Conservation (phyloP, 2,329 filamentous ascomycete species). For the Calonectria honghensis region DNA sequence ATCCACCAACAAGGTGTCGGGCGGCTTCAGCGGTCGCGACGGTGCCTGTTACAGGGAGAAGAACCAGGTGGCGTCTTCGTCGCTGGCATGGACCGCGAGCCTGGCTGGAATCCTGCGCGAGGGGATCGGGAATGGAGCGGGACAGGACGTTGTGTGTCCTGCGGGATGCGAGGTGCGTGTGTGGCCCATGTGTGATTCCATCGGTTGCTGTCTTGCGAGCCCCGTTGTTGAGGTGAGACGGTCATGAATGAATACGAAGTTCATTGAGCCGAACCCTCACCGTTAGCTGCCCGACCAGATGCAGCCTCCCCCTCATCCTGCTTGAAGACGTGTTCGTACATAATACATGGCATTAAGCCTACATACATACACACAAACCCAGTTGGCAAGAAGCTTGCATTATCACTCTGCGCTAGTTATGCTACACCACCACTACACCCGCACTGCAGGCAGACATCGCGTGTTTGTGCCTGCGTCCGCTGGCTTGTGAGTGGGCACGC, state of each 20-base stretch:
- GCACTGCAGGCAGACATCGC: constrained; percentile 31
- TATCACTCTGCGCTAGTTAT: constrained; percentile 33
- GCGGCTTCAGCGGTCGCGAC: constrained; percentile 3
- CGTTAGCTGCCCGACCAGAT: constrained; percentile 13
- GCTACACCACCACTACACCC: constrained; percentile 25
- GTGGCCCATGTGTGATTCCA: constrained; percentile 20
- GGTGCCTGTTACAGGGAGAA: constrained; percentile 13
- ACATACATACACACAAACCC: not conserved
- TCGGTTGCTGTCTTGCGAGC: constrained; percentile 3
- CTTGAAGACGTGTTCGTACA: constrained; percentile 27
- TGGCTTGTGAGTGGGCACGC: constrained; percentile 30
- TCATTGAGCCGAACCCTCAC: constrained; percentile 8
- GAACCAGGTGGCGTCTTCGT: constrained; percentile 24
- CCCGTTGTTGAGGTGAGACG: constrained; percentile 19
- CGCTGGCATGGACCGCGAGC: constrained; percentile 30
- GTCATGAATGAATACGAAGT: constrained; percentile 33
- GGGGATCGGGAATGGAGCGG: constrained; percentile 26
- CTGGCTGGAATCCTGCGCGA: constrained; percentile 33
- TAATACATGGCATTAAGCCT: constrained; percentile 16
- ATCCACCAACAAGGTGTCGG: constrained; percentile 8
- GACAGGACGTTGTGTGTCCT: constrained; percentile 20
- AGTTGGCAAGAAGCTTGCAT: constrained; percentile 26
- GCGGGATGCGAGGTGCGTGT: constrained; percentile 4
- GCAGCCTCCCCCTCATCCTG: not conserved
- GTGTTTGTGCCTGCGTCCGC: constrained; percentile 36